These are phyloP conservation scores for Lolium multiflorum DNA, from an alignment of 176 grass and related monocot species.

Conservation along the genomic window DNA sequence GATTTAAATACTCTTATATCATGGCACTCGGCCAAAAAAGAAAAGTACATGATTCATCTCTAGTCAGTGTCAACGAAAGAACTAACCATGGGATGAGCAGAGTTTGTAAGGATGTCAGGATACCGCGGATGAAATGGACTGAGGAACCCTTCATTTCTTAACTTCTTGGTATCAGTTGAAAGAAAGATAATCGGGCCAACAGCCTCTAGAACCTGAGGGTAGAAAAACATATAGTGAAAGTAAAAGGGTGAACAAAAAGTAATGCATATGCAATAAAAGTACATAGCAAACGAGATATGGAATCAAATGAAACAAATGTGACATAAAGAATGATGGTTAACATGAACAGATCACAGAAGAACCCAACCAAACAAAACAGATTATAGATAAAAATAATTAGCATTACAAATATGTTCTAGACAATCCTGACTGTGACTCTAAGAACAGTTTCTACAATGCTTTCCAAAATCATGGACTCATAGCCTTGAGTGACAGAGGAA, in stretches of 20 bases:
- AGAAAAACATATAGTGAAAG: slow-evolving; percentile 36
- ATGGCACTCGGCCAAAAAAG: slow-evolving; percentile 32
- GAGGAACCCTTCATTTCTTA: slow-evolving; percentile 98
- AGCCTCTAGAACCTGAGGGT: slow-evolving; percentile 86
- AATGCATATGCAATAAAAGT: slow-evolving; percentile 31
- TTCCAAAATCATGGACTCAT: slow-evolving; percentile 4
- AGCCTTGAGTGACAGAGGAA: slow-evolving; percentile 10
- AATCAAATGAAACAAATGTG: slow-evolving; percentile 16
- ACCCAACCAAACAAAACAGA: background rate
- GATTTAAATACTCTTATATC: slow-evolving; percentile 27
- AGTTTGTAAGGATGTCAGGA: slow-evolving; percentile 98
- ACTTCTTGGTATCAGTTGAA: slow-evolving; percentile 96
- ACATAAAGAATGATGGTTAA: background rate
- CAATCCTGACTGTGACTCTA: slow-evolving; percentile 14
- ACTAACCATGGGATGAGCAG: slow-evolving; percentile 95
- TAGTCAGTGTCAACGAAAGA: slow-evolving; percentile 38
- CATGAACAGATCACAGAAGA: background rate
- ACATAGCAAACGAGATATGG: background rate
- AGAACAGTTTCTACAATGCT: background rate
- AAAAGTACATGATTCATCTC: slow-evolving; percentile 25
- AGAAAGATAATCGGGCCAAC: slow-evolving; percentile 98
- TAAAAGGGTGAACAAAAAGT: slow-evolving; percentile 26
- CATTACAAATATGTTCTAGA: slow-evolving; percentile 12
- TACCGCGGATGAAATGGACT: slow-evolving; percentile 99
- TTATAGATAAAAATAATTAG: slow-evolving; percentile 30